phyloP scores from a whole-genome alignment of 1,284 basidiomycete species.

The Malassezia brasiliensis region DNA sequence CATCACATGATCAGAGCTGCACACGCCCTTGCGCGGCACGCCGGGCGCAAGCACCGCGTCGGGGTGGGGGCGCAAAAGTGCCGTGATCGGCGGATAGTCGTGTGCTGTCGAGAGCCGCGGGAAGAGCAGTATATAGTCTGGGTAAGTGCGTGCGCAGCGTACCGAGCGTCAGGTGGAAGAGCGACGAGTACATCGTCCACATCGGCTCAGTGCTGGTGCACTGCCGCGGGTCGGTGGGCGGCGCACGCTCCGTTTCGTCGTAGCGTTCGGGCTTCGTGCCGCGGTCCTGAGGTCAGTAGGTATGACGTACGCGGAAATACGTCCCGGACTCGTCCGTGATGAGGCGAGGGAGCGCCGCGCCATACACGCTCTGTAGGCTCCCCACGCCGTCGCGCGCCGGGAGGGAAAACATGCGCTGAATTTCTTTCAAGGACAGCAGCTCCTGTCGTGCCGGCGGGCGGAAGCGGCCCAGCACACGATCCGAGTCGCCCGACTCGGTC shows the following conservation, averaged over 20 bases:
- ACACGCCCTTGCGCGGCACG: constrained; percentile 67
- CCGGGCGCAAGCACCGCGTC: constrained; percentile 62
- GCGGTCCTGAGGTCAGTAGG: constrained; percentile 12
- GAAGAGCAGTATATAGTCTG: constrained; percentile 67
- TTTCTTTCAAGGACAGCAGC: constrained; percentile 59
- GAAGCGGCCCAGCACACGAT: constrained; percentile 22
- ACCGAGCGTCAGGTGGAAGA: constrained; percentile 42
- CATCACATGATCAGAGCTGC: constrained; percentile 77
- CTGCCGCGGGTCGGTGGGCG: constrained; percentile 27
- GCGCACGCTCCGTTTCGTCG: constrained; percentile 29
- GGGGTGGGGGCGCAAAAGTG: constrained; percentile 60
- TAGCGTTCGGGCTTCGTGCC: constrained; percentile 28
- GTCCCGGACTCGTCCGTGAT: constrained; percentile 14
- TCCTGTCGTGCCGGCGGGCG: constrained; percentile 47
- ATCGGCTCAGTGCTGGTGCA: constrained; percentile 37
- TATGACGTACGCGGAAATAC: constrained; percentile 22
- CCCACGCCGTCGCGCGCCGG: constrained; percentile 8
- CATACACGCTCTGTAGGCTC: constrained; percentile 23
- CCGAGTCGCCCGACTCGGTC: constrained; percentile 34
- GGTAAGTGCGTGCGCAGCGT: not conserved
- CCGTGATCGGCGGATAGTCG: constrained; percentile 52
- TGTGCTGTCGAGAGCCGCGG: constrained; percentile 24
- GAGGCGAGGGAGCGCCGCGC: constrained; percentile 35
- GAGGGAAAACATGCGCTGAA: constrained; percentile 55
- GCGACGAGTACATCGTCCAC: constrained; percentile 43